A percentile compares a stretch with the other conserved stretches of the same genome.
These are phyloP conservation scores for Lagerstroemia speciosa DNA, from an alignment of 345 rosid genomes.

Conservation along the genomic window DNA sequence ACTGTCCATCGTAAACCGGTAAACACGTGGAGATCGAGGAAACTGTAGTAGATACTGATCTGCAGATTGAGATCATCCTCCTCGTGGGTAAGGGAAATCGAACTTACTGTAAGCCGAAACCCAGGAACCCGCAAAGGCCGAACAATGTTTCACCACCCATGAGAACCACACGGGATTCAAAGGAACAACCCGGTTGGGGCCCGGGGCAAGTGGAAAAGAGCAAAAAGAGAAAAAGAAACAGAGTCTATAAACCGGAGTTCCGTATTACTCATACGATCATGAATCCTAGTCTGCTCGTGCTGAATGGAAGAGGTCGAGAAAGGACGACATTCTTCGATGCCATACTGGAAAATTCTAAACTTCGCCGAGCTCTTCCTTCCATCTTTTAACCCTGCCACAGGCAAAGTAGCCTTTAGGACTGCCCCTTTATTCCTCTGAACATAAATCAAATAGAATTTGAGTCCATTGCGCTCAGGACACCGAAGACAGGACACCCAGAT, in stretches of 20 bases:
- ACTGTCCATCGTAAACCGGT: no score
- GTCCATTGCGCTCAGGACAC: neutral
- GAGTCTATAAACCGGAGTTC: neutral
- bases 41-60: no score
- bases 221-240: neutral
- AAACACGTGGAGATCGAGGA: no score
- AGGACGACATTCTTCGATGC: neutral
- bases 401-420: conserved; percentile 33
- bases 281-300: neutral
- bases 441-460: neutral
- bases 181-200: neutral
- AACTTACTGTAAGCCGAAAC: no score
- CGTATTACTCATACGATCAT: neutral
- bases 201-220: neutral
- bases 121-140: neutral
- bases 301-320: neutral
- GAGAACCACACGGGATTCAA: neutral
- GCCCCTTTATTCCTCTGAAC: neutral
- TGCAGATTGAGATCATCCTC: no score
- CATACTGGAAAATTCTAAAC: conserved; percentile 4
- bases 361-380: conserved; percentile 13
- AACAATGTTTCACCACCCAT: neutral
- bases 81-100: no score
- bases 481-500: neutral
- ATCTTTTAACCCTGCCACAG: conserved; percentile 21